Conservation (phyloP, 176 grass and related monocot species). For the Phoenix roebelenii region DNA sequence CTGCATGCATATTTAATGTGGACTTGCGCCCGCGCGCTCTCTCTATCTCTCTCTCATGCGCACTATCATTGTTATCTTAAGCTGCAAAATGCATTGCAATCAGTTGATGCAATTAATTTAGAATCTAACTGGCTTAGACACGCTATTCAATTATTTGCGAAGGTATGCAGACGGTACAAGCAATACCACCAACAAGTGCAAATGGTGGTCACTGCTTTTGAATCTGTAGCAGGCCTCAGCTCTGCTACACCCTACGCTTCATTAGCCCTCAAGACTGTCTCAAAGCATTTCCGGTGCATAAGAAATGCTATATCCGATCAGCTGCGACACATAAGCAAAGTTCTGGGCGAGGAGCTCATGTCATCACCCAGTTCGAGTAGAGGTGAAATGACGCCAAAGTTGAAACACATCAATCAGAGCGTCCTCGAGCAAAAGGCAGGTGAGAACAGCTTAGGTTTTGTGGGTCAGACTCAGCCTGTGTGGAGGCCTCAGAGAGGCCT, state of each 20-base stretch:
- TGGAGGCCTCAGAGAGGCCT: constrained; percentile 48
- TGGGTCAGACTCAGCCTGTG: constrained; percentile 32
- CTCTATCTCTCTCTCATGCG: too few relatives aligned
- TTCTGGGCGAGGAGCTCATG: constrained; percentile 33
- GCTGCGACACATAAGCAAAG: constrained; percentile 26
- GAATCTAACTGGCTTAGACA: background rate
- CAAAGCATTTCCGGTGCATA: constrained; percentile 33
- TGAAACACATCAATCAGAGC: constrained; percentile 8
- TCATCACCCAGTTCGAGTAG: constrained; percentile 27
- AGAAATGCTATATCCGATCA: constrained; percentile 34
- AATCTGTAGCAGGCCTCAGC: constrained; percentile 36
- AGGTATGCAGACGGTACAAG: constrained; percentile 44
- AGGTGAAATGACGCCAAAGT: constrained; percentile 6
- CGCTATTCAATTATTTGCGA: background rate
- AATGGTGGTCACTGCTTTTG: constrained; percentile 45
- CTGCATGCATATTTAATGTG: too few relatives aligned
- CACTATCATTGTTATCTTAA: too few relatives aligned
- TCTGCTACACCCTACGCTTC: constrained; percentile 38
- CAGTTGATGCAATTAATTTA: too few relatives aligned
- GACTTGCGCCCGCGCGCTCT: too few relatives aligned
- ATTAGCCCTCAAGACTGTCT: constrained; percentile 30
- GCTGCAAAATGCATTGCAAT: too few relatives aligned
- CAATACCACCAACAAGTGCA: constrained; percentile 51
- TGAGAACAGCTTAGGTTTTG: constrained; percentile 21
- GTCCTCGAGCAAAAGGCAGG: background rate